Base-by-base conservation (phyloP, 108 stramenopile species). In the Nitzschia inconspicua region DNA sequence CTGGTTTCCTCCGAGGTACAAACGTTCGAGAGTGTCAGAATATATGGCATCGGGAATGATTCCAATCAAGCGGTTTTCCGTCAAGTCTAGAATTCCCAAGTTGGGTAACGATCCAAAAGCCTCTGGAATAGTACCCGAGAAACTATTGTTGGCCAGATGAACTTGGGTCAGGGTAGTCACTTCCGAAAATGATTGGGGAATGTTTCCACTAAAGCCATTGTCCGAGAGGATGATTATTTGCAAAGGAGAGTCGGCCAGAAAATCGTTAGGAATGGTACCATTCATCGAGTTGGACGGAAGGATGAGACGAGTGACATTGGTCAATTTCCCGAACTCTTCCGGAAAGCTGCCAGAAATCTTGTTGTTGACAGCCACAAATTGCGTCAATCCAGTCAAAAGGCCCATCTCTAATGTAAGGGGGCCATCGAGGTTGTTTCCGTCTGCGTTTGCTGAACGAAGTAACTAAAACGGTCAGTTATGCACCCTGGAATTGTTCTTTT, bases 161-260 rank as follows among this genome's bases (percentile, higher is more conserved):
- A 69, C 44, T 44, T 61, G 59, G 0, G 41, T 40, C 49, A 69
- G 19, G 43, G 56, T 57, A 14, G 66, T 19, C 4, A 67, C 51
- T 7, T 23, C 29, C 13, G 44, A 42, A 20, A 67, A 39, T 18
- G 57, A 59, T 8, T 10, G 18, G 25, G 66, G 66, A 47, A 67
- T 58, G 27, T 40, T 23, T 2, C 66, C 66, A 30, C 44, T 43
- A 24, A 67, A 58, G 4, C 82, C 78, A 48, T 91, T 91, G 60
- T 88, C 79, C 19, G 77, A 67, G 10, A 88, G 56, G 44, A 81
- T 77, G 53, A 91, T 82, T 24, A 91, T 68, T 24, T 59, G 47
- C 4, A 59, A 29, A 20, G 56, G 56, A 9, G 66, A 35, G 23
- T 51, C 31, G 14, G n/a, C 57, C 22, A 65, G 50, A 47, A 67